These are phyloP conservation scores for Tanacetum coccineum DNA, from an alignment of 129 eudicot genomes.

Conservation along the genomic window DNA sequence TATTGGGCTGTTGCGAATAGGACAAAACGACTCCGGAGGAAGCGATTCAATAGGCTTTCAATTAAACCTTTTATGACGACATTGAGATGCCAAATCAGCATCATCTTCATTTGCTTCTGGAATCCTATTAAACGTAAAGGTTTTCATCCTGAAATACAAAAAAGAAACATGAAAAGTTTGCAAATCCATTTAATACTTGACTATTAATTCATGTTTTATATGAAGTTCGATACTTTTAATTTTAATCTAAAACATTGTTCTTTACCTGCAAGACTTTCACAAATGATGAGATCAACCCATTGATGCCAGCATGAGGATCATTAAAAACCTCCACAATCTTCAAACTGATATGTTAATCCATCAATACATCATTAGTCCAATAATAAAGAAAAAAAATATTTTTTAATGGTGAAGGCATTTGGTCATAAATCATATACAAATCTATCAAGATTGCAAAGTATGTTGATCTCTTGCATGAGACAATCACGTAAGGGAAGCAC, in stretches of 20 bases:
- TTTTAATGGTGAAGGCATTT: slow-evolving; percentile 25
- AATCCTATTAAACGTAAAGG: slow-evolving; percentile 72
- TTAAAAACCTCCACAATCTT: slow-evolving; percentile 51
- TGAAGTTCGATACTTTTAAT: background rate
- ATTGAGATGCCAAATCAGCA: slow-evolving; percentile 51
- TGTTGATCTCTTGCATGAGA: slow-evolving; percentile 67
- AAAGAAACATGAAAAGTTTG: background rate
- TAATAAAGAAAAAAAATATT: background rate
- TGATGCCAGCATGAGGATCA: slow-evolving; percentile 64
- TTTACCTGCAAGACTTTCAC: slow-evolving; percentile 81
- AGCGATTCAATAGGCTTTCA: slow-evolving; percentile 64
- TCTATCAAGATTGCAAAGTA: slow-evolving; percentile 85
- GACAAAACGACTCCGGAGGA: slow-evolving; percentile 80
- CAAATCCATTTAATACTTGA: background rate
- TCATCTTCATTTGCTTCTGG: slow-evolving; percentile 50
- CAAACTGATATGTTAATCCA: slow-evolving; percentile 61
- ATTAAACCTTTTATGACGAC: slow-evolving; percentile 82
- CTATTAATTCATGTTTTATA: background rate
- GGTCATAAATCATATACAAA: slow-evolving; percentile 31
- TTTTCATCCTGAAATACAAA: slow-evolving; percentile 88
- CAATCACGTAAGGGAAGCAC: slow-evolving; percentile 95
- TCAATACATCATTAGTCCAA: slow-evolving; percentile 29
- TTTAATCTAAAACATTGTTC: background rate
- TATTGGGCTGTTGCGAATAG: slow-evolving; percentile 75
- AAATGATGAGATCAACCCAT: slow-evolving; percentile 77